Percentiles rank a stretch among this genome's conserved stretches.
Evolutionary conservation across 768 basidiomycete genomes (phyloP).

Genomic region (Daedaleopsis nitida): DNA sequence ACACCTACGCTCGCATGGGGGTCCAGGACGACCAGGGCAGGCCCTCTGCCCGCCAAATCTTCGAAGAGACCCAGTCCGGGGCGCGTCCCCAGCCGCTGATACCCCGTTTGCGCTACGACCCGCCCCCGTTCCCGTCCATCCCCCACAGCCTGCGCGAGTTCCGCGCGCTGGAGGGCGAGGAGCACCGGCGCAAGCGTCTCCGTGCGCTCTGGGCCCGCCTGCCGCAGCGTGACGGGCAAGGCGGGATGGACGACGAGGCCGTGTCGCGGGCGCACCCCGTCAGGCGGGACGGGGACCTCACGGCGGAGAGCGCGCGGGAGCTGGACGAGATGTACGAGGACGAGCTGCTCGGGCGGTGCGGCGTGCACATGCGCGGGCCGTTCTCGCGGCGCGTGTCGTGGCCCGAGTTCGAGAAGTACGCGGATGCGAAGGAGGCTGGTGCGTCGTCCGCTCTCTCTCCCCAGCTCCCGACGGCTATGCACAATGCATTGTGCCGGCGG

Average conservation of each 20-base stretch:
- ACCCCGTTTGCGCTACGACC: slow-evolving; percentile 61
- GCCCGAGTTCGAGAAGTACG: slow-evolving; percentile 75
- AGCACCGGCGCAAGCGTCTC: slow-evolving; percentile 60
- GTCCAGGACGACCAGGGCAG: slow-evolving; percentile 15
- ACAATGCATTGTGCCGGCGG: no score
- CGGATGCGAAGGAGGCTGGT: slow-evolving; percentile 82
- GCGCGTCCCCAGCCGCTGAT: slow-evolving; percentile 57
- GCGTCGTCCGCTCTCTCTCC: slow-evolving; percentile 29
- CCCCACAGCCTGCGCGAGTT: slow-evolving; percentile 64
- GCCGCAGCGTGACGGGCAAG: slow-evolving; percentile 32
- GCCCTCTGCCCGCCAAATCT: slow-evolving; percentile 51
- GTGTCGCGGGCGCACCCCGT: slow-evolving; percentile 32
- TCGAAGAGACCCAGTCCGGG: slow-evolving; percentile 53
- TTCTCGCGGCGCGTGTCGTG: slow-evolving; percentile 55
- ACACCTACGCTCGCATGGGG: slow-evolving; percentile 8
- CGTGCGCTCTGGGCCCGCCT: slow-evolving; percentile 67
- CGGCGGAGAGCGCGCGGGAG: slow-evolving; percentile 55
- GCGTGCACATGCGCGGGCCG: slow-evolving; percentile 39
- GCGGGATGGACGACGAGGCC: slow-evolving; percentile 24
- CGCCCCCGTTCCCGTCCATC: slow-evolving; percentile 38
- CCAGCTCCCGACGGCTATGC: no score
- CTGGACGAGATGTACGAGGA: slow-evolving; percentile 74
- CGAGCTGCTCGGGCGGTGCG: slow-evolving; percentile 66
- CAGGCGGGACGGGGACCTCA: slow-evolving; percentile 25
- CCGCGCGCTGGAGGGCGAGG: slow-evolving; percentile 61